Percentiles rank a stretch among this genome's conserved stretches.
These are phyloP conservation scores for Raphanus raphanistrum DNA, from an alignment of 345 rosid genomes.

Conservation along the genomic window DNA sequence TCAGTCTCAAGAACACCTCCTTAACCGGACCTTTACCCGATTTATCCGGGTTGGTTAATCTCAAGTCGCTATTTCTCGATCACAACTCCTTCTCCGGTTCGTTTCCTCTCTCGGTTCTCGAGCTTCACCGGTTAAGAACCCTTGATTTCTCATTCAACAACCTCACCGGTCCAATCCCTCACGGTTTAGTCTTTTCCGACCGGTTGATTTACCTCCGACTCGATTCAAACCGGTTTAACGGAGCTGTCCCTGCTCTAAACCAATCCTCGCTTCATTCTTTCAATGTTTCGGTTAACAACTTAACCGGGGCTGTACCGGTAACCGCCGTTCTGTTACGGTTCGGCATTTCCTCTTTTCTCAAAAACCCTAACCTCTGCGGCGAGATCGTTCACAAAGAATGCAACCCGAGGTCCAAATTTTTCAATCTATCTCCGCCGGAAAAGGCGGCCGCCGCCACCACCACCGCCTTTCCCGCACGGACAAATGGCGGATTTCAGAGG, in stretches of 20 bases:
- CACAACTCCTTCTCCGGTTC: conserved; percentile 67
- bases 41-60: conserved; percentile 62
- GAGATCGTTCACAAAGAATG: conserved; percentile 85
- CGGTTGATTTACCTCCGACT: conserved; percentile 60
- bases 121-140: conserved; percentile 60
- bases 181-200: conserved; percentile 43
- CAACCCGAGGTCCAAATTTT: conserved; percentile 61
- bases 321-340: conserved; percentile 59
- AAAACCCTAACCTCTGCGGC: conserved; percentile 82
- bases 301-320: conserved; percentile 73
- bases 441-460: conserved; percentile 54
- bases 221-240: conserved; percentile 63
- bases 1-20: conserved; percentile 80
- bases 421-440: conserved; percentile 43
- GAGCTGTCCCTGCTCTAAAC: conserved; percentile 67
- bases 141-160: conserved; percentile 68
- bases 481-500: conserved; percentile 57
- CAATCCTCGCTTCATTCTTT: conserved; percentile 68
- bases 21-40: conserved; percentile 80
- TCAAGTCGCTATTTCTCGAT: conserved; percentile 71
- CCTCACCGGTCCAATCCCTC: conserved; percentile 62
- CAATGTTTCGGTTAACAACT: conserved; percentile 68
- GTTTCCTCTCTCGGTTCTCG: conserved; percentile 62
- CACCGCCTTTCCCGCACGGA: conserved; percentile 46
- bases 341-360: conserved; percentile 54